Base-by-base conservation (phyloP, 306 rosid species). In the Betula pendula region DNA sequence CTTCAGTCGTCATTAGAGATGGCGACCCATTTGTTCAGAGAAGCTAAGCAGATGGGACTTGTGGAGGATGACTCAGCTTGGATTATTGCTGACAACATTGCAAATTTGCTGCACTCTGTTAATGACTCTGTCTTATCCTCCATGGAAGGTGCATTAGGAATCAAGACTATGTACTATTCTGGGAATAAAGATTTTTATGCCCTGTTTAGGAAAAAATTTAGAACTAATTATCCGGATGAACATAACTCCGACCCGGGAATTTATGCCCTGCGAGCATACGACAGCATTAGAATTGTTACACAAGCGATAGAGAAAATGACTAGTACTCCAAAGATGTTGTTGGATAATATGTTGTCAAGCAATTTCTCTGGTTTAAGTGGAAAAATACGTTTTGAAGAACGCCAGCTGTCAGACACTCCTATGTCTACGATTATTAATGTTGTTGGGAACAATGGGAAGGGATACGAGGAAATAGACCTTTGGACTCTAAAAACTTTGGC, bases 1-100 rank as follows among this genome's bases (percentile, higher is more conserved):
- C 89, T 91, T 42, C 85, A 75, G 65, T 86, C 90, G 48, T 86
- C 97, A n/a, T 76, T 85, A 6, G 88, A 90, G 27, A 86, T 85
- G 81, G 75, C 83, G 70, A 80, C 75, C 4, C 81, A 83, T 83
- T 72, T 91, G 79, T 88, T 89, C 29, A 73, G 77, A 60, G 91
- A 83, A 76, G 94, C 92, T 43, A 83, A 81, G 69, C 81, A 77
- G 52, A 10, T 83, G 60, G 91, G 84, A 81, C 84, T 89, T 16
- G 68, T 89, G 48, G 84, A 65, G 17, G 80, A 70, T 38, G 90
- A 81, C 0, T 85, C 97, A 17, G 89, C 77, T 77, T 92, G 97
- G 97, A 90, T 90, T 59, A 48, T 90, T 53, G 76, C 96, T 31
- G 93, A 88, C 79, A 81, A 85, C 56, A 72, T 85, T 63, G 76